Conservation (phyloP, 2,329 filamentous ascomycete genomes). For the Penicillium hordei region DNA sequence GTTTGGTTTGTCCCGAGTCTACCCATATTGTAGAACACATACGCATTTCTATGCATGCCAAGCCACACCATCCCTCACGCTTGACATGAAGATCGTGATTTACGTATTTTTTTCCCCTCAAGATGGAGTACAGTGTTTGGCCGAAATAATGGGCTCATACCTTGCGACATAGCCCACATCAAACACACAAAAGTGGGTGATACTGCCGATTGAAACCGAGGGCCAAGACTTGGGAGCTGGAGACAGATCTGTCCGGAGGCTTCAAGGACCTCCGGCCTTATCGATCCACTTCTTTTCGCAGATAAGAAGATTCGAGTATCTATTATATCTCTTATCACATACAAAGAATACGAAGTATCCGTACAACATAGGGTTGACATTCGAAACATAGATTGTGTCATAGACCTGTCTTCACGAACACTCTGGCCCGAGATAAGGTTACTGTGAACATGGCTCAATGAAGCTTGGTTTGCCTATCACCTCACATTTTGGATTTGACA, state of each 20-base stretch:
- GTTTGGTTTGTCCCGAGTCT: not conserved
- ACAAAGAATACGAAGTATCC: not conserved
- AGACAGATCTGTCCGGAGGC: constrained; percentile 1
- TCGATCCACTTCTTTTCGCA: constrained; percentile 1
- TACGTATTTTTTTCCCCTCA: not conserved
- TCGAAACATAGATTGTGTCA: not conserved
- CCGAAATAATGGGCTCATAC: not conserved
- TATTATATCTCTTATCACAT: not conserved
- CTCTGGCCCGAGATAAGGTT: not conserved
- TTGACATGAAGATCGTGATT: not conserved
- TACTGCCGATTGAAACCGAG: constrained; percentile 1
- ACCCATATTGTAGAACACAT: not conserved
- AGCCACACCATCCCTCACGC: not conserved
- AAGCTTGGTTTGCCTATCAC: constrained; percentile 8
- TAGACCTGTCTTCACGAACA: not conserved
- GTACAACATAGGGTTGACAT: not conserved
- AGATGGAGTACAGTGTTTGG: not conserved
- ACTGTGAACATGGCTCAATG: not conserved
- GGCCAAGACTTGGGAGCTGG: not conserved
- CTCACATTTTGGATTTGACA: not conserved
- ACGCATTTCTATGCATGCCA: constrained; percentile 4
- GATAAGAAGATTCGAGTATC: not conserved
- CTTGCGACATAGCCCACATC: not conserved
- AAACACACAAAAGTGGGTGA: not conserved
- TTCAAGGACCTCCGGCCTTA: not conserved